These are phyloP conservation scores for Cruciata laevipes DNA, from an alignment of 257 asterid genomes.

Conservation along the genomic window DNA sequence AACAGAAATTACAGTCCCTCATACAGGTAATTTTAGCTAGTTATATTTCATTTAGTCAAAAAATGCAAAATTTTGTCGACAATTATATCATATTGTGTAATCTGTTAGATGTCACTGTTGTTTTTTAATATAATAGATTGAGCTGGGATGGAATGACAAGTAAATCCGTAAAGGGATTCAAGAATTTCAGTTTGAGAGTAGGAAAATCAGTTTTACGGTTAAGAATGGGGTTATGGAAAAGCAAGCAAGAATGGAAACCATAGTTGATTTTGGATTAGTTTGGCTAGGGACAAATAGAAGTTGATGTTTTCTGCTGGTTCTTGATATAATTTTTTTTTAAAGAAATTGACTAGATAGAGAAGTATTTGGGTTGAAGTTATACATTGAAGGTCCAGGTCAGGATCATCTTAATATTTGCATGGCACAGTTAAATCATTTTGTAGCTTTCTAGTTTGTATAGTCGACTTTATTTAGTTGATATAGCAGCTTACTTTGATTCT, in stretches of 20 bases:
- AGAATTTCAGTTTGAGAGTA: background rate
- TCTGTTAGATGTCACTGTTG: background rate
- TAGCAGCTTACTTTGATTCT: background rate
- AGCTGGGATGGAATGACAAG: background rate
- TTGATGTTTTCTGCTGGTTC: background rate
- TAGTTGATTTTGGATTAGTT: background rate
- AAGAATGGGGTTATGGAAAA: background rate
- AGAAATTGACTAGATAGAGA: background rate
- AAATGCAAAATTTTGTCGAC: background rate
- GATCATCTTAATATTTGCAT: background rate
- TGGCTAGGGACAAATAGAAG: background rate
- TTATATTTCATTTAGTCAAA: background rate
- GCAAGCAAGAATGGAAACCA: background rate
- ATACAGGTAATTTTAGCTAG: slow-evolving; percentile 37
- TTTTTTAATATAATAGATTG: too few relatives aligned
- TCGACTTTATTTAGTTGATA: background rate
- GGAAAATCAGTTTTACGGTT: background rate
- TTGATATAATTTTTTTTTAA: background rate
- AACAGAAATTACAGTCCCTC: slow-evolving; percentile 50
- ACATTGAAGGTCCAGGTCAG: background rate
- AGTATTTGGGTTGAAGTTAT: background rate
- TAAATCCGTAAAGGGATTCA: background rate
- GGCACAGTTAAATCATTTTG: background rate
- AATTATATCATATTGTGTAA: too few relatives aligned
- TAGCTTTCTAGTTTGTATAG: background rate